Conservation (phyloP, 441 rosid genomes). For the Eutrema salsugineum region DNA sequence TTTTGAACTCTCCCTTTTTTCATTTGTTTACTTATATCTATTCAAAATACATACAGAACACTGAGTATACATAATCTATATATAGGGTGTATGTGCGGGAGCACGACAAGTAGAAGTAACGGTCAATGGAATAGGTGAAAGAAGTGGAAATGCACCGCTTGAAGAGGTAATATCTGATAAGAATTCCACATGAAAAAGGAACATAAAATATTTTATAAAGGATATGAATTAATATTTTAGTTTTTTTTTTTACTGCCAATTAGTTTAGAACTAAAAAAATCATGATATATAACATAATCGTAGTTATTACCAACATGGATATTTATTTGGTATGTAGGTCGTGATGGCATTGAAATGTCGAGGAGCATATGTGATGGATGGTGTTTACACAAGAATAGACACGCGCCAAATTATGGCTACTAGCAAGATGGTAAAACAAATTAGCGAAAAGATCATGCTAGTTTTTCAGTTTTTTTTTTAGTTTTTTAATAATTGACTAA, state of each 20-base stretch:
- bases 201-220: neutral
- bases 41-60: neutral
- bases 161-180: conserved; percentile 19
- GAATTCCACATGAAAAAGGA: neutral
- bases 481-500: neutral
- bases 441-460: too few species aligned
- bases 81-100: conserved; percentile 19
- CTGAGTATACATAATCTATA: neutral
- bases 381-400: conserved; percentile 67
- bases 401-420: conserved; percentile 66
- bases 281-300: too few species aligned
- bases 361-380: conserved; percentile 61
- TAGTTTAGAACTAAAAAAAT: too few species aligned
- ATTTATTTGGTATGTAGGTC: conserved; percentile 39
- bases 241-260: neutral
- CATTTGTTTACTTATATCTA: neutral
- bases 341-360: conserved; percentile 87
- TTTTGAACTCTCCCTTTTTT: neutral
- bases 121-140: conserved; percentile 27
- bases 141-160: conserved; percentile 29
- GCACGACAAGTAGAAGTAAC: conserved; percentile 27
- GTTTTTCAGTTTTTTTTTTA: neutral
- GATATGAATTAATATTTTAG: neutral
- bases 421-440: conserved; percentile 93
- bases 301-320: neutral